Evolutionary conservation across 116 monocot species (phyloP).

Genomic region (Phalaenopsis hybrid): DNA sequence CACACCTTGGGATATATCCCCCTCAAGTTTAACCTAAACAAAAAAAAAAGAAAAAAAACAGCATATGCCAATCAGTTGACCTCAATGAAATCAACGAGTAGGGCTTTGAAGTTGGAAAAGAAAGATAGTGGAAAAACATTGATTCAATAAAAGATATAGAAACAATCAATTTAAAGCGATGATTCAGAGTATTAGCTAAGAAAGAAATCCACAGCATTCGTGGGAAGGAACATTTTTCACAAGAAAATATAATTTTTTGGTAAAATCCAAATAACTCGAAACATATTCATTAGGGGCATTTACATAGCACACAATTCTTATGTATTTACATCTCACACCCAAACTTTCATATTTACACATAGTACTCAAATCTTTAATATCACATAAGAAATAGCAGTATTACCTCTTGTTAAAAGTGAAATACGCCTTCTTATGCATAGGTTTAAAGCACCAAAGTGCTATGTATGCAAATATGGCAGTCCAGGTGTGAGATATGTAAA

Average conservation of each 20-base stretch:
- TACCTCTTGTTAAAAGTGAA: too few relatives aligned
- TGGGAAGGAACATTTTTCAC: neutral
- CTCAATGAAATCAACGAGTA: neutral
- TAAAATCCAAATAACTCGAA: neutral
- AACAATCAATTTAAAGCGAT: neutral
- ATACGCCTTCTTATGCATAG: too few relatives aligned
- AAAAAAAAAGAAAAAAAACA: slow-evolving; percentile 1
- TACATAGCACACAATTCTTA: too few relatives aligned
- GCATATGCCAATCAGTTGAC: neutral
- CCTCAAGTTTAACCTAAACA: slow-evolving; percentile 91
- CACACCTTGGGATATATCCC: slow-evolving; percentile 88
- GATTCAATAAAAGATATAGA: neutral
- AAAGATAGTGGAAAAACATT: neutral
- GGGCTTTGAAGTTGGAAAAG: neutral
- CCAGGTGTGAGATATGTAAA: too few relatives aligned
- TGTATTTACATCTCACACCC: too few relatives aligned
- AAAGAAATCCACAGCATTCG: neutral
- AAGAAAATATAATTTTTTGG: neutral
- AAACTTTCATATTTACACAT: too few relatives aligned
- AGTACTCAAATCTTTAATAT: too few relatives aligned
- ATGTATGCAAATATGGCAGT: too few relatives aligned
- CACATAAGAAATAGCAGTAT: too few relatives aligned
- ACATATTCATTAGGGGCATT: neutral
- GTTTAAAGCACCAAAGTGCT: too few relatives aligned
- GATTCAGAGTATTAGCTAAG: neutral